phyloP scores from a whole-genome alignment of 2,329 filamentous ascomycete species.

The Colletotrichum magnum region DNA sequence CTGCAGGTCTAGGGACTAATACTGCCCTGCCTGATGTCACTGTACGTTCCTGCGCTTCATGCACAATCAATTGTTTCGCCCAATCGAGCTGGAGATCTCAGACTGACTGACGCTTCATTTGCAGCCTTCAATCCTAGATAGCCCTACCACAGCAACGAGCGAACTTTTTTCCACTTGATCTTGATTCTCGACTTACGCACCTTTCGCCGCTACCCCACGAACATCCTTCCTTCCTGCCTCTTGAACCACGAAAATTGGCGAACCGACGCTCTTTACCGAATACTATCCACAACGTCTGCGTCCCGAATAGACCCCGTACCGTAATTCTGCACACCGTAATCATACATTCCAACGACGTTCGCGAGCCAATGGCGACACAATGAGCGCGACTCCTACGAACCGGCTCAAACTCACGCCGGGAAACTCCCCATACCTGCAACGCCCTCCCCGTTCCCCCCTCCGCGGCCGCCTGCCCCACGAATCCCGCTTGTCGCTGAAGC shows the following conservation, averaged over 20 bases:
- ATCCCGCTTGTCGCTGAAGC: conserved; percentile 78
- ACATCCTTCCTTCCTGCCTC: not conserved
- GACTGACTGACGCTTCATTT: conserved; percentile 14
- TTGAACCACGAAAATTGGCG: not conserved
- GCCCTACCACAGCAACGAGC: conserved; percentile 7
- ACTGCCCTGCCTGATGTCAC: conserved; percentile 35
- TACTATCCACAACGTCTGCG: conserved; percentile 1
- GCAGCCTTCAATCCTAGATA: conserved; percentile 34
- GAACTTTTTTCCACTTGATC: conserved; percentile 13
- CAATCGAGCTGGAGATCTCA: conserved; percentile 27
- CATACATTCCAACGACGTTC: conserved; percentile 29
- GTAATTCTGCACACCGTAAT: conserved; percentile 24
- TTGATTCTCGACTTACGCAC: conserved; percentile 8
- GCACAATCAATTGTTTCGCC: conserved; percentile 10
- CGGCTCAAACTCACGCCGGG: conserved; percentile 81
- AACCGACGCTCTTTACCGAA: not conserved
- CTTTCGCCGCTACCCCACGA: conserved; percentile 18
- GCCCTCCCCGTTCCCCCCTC: conserved; percentile 74
- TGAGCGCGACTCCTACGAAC: conserved; percentile 72
- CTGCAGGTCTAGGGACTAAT: conserved; percentile 19
- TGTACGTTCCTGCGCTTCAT: conserved; percentile 29
- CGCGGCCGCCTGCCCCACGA: conserved; percentile 64
- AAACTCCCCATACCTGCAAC: conserved; percentile 78
- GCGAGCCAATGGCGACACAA: conserved; percentile 67
- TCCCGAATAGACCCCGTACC: conserved; percentile 14